Base-by-base conservation (phyloP, 2,329 filamentous ascomycete genomes). In the Aspergillus sp. region DNA sequence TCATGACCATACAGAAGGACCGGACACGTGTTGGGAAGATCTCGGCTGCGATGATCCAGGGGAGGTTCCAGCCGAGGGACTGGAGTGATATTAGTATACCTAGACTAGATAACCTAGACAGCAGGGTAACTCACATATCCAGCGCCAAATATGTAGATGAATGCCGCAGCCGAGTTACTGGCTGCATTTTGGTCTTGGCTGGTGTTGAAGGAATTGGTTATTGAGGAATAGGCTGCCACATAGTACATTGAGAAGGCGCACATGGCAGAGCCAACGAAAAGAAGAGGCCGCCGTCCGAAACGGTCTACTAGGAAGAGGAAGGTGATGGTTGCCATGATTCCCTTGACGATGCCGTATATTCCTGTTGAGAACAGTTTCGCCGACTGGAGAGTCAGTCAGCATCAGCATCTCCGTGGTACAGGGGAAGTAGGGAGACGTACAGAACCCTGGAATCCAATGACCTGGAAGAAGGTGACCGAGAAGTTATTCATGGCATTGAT, bases 401-500 rank as follows among this genome's bases (percentile, higher is more conserved):
- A 27, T 2, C 24, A 27, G 24, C 8, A 11, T 30, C 27, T 30
- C 24, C 7, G 27, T 9, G 8, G 11, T 30, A 11, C 20, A 11
- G 9, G 27, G 27, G 27, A 30, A 11, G 8, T 30, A 30, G 27
- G 27, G 8, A 11, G 27, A 30, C 27, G 9, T 30, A 30, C 27
- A 8, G 24, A 30, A 5, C 45, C 45, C 7, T 15, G 15, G 6
- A 27, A n/a, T 1, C 45, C 45, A 22, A 47, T 30, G 24, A 15
- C n/a, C n/a, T 33, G 13, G n/a, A 47, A 47, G 45, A 47, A 15
- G 6, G 24, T 30, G 15, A 19, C 13, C 22, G 13, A n/a, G 24
- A n/a, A 47, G n/a, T 47, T n/a, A n/a, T 47, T 47, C 12, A 47
- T 47, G 19, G 45, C 45, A 13, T 47, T 47, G 45, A 47, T 47